phyloP scores from a whole-genome alignment of 2,329 filamentous ascomycete genomes.

The Ophiostoma montium region DNA sequence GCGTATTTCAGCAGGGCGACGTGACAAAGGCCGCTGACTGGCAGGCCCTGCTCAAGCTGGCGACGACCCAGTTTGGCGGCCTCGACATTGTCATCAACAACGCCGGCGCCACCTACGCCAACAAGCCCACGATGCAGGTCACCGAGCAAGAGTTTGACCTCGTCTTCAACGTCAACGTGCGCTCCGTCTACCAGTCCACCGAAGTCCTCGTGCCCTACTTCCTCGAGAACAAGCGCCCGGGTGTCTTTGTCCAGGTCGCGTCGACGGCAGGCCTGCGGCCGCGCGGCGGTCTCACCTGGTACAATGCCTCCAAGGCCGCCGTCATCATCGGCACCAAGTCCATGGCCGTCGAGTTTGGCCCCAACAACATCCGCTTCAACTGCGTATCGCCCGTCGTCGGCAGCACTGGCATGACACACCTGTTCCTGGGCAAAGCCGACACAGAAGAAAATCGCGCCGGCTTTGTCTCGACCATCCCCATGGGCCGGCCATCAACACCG shows the following conservation, averaged over 20 bases:
- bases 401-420: slow-evolving; percentile 40
- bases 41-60: slow-evolving; percentile 32
- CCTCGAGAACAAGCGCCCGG: slow-evolving; percentile 39
- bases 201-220: slow-evolving; percentile 47
- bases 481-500: slow-evolving; percentile 41
- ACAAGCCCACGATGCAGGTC: slow-evolving; percentile 49
- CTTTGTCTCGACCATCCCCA: slow-evolving; percentile 39
- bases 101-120: slow-evolving; percentile 42
- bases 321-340: slow-evolving; percentile 43
- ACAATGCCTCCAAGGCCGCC: slow-evolving; percentile 55
- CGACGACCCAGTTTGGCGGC: slow-evolving; percentile 31
- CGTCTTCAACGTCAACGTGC: slow-evolving; percentile 56
- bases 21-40: slow-evolving; percentile 40
- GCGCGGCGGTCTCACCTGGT: slow-evolving; percentile 51
- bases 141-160: slow-evolving; percentile 52
- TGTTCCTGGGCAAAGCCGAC: slow-evolving; percentile 47
- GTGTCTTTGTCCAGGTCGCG: slow-evolving; percentile 51
- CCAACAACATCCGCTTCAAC: slow-evolving; percentile 59
- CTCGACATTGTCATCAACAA: slow-evolving; percentile 49
- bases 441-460: slow-evolving; percentile 45
- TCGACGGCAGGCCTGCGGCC: slow-evolving; percentile 49
- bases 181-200: slow-evolving; percentile 47
- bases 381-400: slow-evolving; percentile 55
- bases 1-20: slow-evolving; percentile 30
- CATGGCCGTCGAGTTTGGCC: slow-evolving; percentile 59